Evolutionary conservation across 768 basidiomycete species (phyloP), one percentile per base, ranked within the genome.

Genomic region (Leucocoprinus birnbaumii): DNA sequence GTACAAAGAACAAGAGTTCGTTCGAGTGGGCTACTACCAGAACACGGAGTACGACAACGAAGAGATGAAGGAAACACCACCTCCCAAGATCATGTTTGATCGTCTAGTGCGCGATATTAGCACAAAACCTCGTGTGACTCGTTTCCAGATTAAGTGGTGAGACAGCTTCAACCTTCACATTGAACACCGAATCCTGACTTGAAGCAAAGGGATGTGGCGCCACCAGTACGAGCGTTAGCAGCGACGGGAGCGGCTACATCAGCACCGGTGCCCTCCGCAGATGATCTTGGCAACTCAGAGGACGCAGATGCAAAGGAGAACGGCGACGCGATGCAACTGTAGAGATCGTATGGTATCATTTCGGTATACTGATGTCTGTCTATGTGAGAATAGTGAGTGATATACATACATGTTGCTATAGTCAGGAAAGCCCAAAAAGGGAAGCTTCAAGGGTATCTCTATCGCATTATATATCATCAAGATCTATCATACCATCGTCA

Each of bases 21-120:
- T 99, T n/a, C 86, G 96, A 44, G 95, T 99, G 24, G 97, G 97
- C 6, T 98, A 99, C 68, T 99, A 99, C 70, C 97, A 98, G 72
- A 95, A 98, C 66, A 98, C 95, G 22, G 96, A 98, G 70, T 98
- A 98, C 66, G 96, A 97, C 68, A 92, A 90, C 62, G 91, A 94
- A 51, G 93, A 92, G 71, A 86, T 95, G 85, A 89, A 85, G 67
- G 80, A 85, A 65, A 80, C 71, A 13, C 88, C 86, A 14, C 87
- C 91, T 7, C 59, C 68, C 22, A 76, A 80, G 54, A 90, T 93
- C 49, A 70, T 83, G 65, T 89, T 94, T 66, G 89, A 94, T 22
- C 75, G 85, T 43, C 72, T 99, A 25, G 83, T 91, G 58, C 78
- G 97, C 59, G 92, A 95, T 63, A 87, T 98, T 67, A 94, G 86